Conservation (phyloP, 305 asterid species). For the Withania somnifera region DNA sequence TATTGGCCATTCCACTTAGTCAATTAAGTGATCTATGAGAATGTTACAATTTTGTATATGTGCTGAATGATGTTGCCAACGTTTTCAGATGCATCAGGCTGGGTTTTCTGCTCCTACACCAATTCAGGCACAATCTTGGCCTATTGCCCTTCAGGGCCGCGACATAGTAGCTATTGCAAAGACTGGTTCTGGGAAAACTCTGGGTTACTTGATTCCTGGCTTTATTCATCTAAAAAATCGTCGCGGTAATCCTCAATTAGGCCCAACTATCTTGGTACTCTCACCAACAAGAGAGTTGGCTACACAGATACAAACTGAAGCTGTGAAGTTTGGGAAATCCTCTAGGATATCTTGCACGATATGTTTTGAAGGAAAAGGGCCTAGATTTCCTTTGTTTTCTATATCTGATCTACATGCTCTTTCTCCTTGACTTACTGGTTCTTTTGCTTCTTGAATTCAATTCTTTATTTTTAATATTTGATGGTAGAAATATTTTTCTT, state of each 20-base stretch:
- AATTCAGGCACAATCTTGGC: slow-evolving; percentile 11
- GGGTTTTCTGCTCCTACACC: slow-evolving; percentile 12
- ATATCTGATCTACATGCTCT: background rate
- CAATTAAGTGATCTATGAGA: slow-evolving; percentile 28
- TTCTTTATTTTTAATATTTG: background rate
- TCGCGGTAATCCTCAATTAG: background rate
- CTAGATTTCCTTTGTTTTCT: background rate
- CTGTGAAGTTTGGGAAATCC: slow-evolving; percentile 3
- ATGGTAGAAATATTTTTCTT: background rate
- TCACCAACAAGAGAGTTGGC: slow-evolving; percentile 10
- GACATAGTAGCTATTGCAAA: slow-evolving; percentile 13
- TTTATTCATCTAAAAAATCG: background rate
- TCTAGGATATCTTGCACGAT: background rate
- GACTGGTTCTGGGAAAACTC: background rate
- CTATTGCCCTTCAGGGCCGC: slow-evolving; percentile 11
- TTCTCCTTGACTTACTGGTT: background rate
- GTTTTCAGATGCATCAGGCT: slow-evolving; percentile 53
- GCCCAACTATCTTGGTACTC: slow-evolving; percentile 5
- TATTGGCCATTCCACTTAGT: slow-evolving; percentile 46
- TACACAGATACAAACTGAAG: slow-evolving; percentile 9
- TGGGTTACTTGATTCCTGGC: slow-evolving; percentile 2
- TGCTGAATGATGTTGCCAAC: slow-evolving; percentile 37
- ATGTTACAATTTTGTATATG: slow-evolving; percentile 21
- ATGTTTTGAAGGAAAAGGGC: background rate
- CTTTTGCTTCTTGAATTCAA: background rate